Conservation (phyloP, 2,329 filamentous ascomycete species). For the Colletotrichum lini region DNA sequence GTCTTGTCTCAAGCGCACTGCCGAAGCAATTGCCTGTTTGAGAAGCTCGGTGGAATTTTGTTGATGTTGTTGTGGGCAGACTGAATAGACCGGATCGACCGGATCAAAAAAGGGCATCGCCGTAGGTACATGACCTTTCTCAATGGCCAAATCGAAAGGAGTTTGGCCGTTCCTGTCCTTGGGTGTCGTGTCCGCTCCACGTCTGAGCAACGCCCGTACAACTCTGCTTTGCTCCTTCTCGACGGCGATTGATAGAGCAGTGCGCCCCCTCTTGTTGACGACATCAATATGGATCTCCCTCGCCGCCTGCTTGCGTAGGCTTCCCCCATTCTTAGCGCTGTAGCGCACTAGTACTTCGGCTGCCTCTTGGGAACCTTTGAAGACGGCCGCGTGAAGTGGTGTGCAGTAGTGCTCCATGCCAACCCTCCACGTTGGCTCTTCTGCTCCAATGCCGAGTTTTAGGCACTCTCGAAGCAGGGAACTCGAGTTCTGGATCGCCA, state of each 20-base stretch:
- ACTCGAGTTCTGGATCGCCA: background rate
- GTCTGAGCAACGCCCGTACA: background rate
- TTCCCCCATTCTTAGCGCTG: background rate
- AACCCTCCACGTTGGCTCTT: background rate
- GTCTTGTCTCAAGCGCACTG: background rate
- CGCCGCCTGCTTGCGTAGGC: background rate
- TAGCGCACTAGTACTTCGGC: background rate
- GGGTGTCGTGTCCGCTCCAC: background rate
- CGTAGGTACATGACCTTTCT: background rate
- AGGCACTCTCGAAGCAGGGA: background rate
- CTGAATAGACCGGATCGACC: background rate
- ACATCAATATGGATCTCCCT: background rate
- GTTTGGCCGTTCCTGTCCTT: background rate
- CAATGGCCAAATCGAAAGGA: background rate
- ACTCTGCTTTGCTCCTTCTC: background rate
- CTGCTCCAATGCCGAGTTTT: background rate
- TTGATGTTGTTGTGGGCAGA: background rate
- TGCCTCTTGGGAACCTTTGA: background rate
- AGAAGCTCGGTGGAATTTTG: background rate
- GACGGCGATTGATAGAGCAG: background rate
- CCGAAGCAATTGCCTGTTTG: background rate
- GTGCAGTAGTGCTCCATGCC: background rate
- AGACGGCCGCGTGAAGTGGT: background rate
- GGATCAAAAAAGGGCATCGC: background rate
- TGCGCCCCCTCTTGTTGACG: background rate